These are phyloP conservation scores for Gossypium schwendimanii DNA, from an alignment of 441 rosid species.

Conservation along the genomic window DNA sequence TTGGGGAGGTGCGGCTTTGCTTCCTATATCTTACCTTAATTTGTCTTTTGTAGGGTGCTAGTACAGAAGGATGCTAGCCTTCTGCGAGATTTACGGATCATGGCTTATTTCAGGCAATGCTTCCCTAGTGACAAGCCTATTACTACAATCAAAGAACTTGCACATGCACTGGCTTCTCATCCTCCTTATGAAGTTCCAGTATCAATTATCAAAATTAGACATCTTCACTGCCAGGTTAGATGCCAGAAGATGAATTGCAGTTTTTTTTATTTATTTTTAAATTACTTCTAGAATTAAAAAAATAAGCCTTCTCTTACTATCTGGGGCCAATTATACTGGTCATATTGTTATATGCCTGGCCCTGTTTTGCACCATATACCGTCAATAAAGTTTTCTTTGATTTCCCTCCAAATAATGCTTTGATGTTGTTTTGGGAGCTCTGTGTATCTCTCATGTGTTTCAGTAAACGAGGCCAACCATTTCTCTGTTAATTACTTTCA, in stretches of 20 bases:
- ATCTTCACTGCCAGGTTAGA: slow-evolving; percentile 82
- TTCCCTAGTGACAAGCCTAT: slow-evolving; percentile 51
- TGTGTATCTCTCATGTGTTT: not conserved
- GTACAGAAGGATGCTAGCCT: slow-evolving; percentile 54
- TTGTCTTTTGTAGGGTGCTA: slow-evolving; percentile 36
- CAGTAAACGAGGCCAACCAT: not conserved
- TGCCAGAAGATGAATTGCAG: not conserved
- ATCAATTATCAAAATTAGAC: slow-evolving; percentile 60
- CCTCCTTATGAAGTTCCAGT: slow-evolving; percentile 85
- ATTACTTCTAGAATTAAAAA: not conserved
- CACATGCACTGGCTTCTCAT: slow-evolving; percentile 72
- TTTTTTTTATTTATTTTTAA: not conserved
- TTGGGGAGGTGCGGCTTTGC: not conserved
- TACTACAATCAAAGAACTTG: slow-evolving; percentile 70
- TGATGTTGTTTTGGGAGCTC: not conserved
- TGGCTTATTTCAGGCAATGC: slow-evolving; percentile 83
- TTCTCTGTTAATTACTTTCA: slow-evolving; percentile 4
- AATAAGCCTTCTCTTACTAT: not conserved
- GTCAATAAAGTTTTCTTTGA: not conserved
- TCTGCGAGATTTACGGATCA: slow-evolving; percentile 65
- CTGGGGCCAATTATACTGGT: not conserved
- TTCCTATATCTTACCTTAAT: not conserved
- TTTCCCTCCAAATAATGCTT: not conserved
- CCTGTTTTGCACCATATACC: not conserved
- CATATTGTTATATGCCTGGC: not conserved